Conservation (phyloP, 352 stramenopile genomes). For the Phytophthora tentaculata region DNA sequence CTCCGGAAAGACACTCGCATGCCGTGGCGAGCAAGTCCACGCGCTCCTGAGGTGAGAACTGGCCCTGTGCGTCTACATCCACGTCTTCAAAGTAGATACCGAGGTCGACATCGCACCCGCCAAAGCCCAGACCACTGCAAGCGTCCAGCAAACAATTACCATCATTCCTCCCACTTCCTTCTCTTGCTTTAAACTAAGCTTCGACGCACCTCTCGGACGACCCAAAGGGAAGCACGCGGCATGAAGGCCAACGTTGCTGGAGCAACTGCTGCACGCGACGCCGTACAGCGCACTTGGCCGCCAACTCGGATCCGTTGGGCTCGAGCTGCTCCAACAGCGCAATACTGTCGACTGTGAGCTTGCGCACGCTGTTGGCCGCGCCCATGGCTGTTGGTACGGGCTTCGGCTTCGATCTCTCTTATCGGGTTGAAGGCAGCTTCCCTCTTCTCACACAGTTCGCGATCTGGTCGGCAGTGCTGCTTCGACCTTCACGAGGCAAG, state of each 20-base stretch:
- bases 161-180: slow-evolving; percentile 1
- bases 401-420: neutral
- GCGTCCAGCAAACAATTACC: slow-evolving; percentile 7
- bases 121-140: slow-evolving; percentile 72
- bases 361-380: slow-evolving; percentile 78
- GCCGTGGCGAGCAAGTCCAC: slow-evolving; percentile 63
- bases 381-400: slow-evolving; percentile 52
- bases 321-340: slow-evolving; percentile 84
- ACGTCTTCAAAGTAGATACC: slow-evolving; percentile 85
- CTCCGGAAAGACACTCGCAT: slow-evolving; percentile 42
- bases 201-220: slow-evolving; percentile 73
- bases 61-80: slow-evolving; percentile 57
- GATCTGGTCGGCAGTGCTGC: neutral
- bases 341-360: slow-evolving; percentile 84
- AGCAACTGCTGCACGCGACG: slow-evolving; percentile 53
- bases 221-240: slow-evolving; percentile 71
- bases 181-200: neutral
- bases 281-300: slow-evolving; percentile 54
- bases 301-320: slow-evolving; percentile 60
- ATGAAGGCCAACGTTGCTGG: slow-evolving; percentile 51
- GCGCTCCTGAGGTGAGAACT: slow-evolving; percentile 64
- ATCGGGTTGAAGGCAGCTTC: neutral
- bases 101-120: slow-evolving; percentile 81
- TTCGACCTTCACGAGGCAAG: neutral
- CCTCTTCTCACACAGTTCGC: slow-evolving; percentile 2